Conservation (phyloP, 108 stramenopile genomes). For the Mayamaea pseudoterrestris region DNA sequence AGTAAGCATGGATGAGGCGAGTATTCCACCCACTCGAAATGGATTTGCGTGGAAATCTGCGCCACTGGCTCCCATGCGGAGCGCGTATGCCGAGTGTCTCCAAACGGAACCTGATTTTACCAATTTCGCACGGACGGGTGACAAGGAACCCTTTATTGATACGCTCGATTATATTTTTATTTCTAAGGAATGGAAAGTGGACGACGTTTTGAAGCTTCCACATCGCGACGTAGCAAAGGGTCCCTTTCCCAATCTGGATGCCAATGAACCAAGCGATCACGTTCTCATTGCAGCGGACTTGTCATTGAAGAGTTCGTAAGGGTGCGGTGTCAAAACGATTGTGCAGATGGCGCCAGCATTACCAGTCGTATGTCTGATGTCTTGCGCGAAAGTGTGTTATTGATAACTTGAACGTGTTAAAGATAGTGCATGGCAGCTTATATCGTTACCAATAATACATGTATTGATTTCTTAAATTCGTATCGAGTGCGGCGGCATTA, state of each 20-base stretch:
- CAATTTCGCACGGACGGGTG: slow-evolving; percentile 66
- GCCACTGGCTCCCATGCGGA: slow-evolving; percentile 32
- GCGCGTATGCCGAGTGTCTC: slow-evolving; percentile 44
- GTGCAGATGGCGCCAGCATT: too few species aligned
- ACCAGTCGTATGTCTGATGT: too few species aligned
- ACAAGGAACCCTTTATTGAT: slow-evolving; percentile 78
- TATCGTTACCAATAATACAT: too few species aligned
- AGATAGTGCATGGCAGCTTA: too few species aligned
- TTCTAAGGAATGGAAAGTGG: slow-evolving; percentile 55
- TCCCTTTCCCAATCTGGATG: slow-evolving; percentile 56
- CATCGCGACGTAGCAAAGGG: slow-evolving; percentile 36
- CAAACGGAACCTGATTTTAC: slow-evolving; percentile 83
- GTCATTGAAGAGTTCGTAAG: slow-evolving; percentile 15
- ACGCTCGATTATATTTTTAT: slow-evolving; percentile 90
- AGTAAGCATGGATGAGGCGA: too few species aligned
- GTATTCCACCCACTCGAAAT: slow-evolving; percentile 24
- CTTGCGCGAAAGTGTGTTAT: too few species aligned
- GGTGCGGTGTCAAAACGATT: too few species aligned
- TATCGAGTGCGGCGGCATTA: too few species aligned
- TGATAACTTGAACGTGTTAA: too few species aligned
- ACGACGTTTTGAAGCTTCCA: slow-evolving; percentile 23
- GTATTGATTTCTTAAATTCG: too few species aligned
- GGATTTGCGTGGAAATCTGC: slow-evolving; percentile 51
- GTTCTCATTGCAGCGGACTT: slow-evolving; percentile 65
- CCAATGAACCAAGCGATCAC: slow-evolving; percentile 72